phyloP scores from a whole-genome alignment of 768 basidiomycete species.

The Wakefieldia striispora region DNA sequence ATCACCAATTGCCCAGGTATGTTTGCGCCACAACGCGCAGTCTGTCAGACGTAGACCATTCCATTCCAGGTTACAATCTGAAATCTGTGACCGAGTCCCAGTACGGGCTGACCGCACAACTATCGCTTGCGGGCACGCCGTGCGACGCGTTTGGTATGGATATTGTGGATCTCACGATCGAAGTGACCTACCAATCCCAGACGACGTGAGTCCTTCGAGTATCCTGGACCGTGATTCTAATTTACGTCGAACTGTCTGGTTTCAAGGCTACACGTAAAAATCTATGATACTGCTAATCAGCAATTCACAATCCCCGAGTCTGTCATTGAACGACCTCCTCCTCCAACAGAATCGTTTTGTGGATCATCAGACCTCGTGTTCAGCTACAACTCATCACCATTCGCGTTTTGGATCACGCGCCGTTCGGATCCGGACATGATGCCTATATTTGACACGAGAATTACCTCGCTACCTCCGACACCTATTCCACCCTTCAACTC shows the following conservation, averaged over 20 bases:
- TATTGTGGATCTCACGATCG: constrained; percentile 54
- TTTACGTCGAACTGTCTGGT: not conserved
- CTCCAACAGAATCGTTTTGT: constrained; percentile 33
- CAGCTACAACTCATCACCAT: constrained; percentile 60
- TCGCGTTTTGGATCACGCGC: constrained; percentile 78
- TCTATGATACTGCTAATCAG: constrained; percentile 53
- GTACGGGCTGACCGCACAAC: constrained; percentile 52
- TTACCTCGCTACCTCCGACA: constrained; percentile 54
- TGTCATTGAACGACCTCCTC: constrained; percentile 42
- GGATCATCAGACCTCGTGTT: constrained; percentile 60
- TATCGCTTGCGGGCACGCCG: constrained; percentile 51
- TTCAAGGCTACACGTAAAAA: constrained; percentile 47
- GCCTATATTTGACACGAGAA: constrained; percentile 70
- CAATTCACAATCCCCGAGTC: constrained; percentile 66
- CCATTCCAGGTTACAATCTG: constrained; percentile 53
- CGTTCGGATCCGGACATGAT: constrained; percentile 49
- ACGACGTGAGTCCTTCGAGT: constrained; percentile 37
- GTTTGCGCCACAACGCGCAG: not conserved
- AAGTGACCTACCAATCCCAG: constrained; percentile 63
- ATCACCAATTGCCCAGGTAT: constrained; percentile 34
- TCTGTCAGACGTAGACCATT: not conserved
- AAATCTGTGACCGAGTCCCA: constrained; percentile 40
- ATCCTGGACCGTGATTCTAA: not conserved
- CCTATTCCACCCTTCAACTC: constrained; percentile 51
- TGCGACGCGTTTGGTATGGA: constrained; percentile 70